Evolutionary conservation across 345 rosid genomes (phyloP).

Genomic region (Brassica napus): Da-Ae NC_063451.1:40660001-40660500

Average conservation of each 20-base stretch:
- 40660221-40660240: neutral
- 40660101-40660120: neutral
- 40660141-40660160: no score
- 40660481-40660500: constrained; percentile 15
- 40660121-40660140: neutral
- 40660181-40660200: neutral
- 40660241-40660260: neutral
- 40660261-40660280: neutral
- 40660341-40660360: neutral
- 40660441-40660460: constrained; percentile 19
- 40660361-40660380: neutral
- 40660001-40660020: no score
- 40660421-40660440: constrained; percentile 17
- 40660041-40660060: no score
- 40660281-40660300: neutral
- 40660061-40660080: neutral
- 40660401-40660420: neutral
- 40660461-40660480: constrained; percentile 30
- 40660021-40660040: neutral
- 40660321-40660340: neutral
- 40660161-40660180: neutral
- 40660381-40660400: neutral
- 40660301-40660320: neutral
- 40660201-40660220: neutral
- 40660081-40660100: neutral